phyloP scores from a whole-genome alignment of 140 eudicot species.

The Senecio squalidus region DNA sequence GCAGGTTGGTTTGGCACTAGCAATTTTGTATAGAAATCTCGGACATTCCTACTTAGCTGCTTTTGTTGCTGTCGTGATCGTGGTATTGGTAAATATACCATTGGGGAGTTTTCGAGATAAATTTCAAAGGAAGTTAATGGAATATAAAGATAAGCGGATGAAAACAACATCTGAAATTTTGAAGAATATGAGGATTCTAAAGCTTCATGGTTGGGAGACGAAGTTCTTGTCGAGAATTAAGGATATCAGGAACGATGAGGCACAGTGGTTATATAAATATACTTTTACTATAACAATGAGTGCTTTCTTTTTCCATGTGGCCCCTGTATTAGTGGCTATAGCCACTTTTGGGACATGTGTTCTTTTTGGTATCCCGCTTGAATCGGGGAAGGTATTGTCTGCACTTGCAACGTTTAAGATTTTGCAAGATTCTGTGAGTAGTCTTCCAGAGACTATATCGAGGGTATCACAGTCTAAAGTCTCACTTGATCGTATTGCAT shows the following conservation, averaged over 20 bases:
- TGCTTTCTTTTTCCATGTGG: conserved; percentile 51
- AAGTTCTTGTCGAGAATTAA: conserved; percentile 66
- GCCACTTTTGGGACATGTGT: conserved; percentile 62
- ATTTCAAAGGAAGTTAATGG: conserved; percentile 52
- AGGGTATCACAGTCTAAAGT: conserved; percentile 68
- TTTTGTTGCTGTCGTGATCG: conserved; percentile 41
- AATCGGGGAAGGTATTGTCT: conserved; percentile 73
- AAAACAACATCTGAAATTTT: conserved; percentile 75
- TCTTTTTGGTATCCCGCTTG: conserved; percentile 62
- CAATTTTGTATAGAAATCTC: conserved; percentile 45
- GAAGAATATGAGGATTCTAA: conserved; percentile 82
- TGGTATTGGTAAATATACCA: conserved; percentile 53
- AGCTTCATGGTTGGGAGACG: conserved; percentile 92
- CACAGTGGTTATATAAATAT: conserved; percentile 49
- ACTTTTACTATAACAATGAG: conserved; percentile 39
- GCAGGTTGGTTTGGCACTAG: conserved; percentile 59
- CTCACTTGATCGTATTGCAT: conserved; percentile 70
- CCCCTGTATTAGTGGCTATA: conserved; percentile 69
- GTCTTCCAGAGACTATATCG: conserved; percentile 65
- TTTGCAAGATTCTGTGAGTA: conserved; percentile 63
- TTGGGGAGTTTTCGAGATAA: conserved; percentile 49
- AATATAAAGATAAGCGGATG: conserved; percentile 72
- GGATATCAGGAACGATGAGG: conserved; percentile 45
- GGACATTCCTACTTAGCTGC: conserved; percentile 64
- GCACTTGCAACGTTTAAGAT: conserved; percentile 70